A percentile compares a stretch with the other conserved stretches of the same genome.
Conservation (phyloP, 768 basidiomycete genomes). For the Lentinula raphanica region DNA sequence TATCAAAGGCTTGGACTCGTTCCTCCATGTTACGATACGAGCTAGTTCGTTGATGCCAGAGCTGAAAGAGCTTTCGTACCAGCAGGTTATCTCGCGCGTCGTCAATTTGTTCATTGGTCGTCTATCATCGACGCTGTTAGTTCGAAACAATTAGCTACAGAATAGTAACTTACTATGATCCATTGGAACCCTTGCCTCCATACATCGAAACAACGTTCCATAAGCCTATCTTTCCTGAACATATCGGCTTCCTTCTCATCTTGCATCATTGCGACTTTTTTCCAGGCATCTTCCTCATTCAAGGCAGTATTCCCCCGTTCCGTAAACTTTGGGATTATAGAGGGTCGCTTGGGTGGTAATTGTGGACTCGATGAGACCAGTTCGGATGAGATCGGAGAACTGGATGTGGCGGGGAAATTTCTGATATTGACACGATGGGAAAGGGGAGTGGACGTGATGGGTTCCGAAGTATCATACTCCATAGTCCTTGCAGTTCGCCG, state of each 20-base stretch:
- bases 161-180: constrained; percentile 55
- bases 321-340: constrained; percentile 18
- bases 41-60: constrained; percentile 48
- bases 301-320: constrained; percentile 46
- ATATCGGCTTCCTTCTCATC: constrained; percentile 69
- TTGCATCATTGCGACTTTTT: constrained; percentile 63
- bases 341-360: not conserved
- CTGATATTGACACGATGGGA: constrained; percentile 43
- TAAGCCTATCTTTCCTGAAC: constrained; percentile 56
- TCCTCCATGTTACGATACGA: constrained; percentile 33
- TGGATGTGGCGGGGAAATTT: constrained; percentile 8
- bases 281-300: constrained; percentile 75
- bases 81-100: constrained; percentile 65
- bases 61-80: constrained; percentile 51
- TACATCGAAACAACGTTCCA: constrained; percentile 69
- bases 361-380: not conserved
- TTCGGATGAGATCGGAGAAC: not conserved
- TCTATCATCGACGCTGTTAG: constrained; percentile 34
- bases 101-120: constrained; percentile 63
- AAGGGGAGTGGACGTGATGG: constrained; percentile 37
- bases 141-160: not conserved
- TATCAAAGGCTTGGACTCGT: constrained; percentile 38
- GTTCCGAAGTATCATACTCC: constrained; percentile 29
- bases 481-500: constrained; percentile 20
- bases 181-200: constrained; percentile 71